A percentile compares a stretch with the other conserved stretches of the same genome.
Conservation (phyloP, 495 filamentous ascomycete genomes). For the Bombardia bombarda region DNA sequence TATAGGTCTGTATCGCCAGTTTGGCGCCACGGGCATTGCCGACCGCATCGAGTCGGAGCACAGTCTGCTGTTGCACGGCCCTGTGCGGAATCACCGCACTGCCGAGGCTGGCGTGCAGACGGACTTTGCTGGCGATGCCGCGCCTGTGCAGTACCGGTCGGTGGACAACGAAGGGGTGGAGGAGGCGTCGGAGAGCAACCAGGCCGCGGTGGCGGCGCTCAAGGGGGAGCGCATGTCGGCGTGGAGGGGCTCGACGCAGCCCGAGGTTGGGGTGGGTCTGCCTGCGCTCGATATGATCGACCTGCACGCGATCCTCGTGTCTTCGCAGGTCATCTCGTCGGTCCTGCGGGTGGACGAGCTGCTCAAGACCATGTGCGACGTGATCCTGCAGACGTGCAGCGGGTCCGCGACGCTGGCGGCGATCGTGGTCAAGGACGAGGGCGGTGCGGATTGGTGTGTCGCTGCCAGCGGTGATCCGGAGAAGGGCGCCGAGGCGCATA, state of each 20-base stretch:
- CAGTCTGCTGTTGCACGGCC: conserved; percentile 61
- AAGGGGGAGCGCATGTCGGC: conserved; percentile 57
- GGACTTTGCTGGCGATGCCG: conserved; percentile 53
- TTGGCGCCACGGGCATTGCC: conserved; percentile 69
- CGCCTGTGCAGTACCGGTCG: conserved; percentile 43
- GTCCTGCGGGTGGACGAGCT: conserved; percentile 79
- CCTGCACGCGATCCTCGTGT: conserved; percentile 76
- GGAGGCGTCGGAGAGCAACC: conserved; percentile 43
- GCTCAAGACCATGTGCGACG: conserved; percentile 81
- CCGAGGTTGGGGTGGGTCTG: conserved; percentile 41
- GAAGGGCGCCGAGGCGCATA: conserved; percentile 52
- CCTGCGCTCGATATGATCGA: conserved; percentile 75
- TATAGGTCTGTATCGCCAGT: conserved; percentile 61
- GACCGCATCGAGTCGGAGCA: conserved; percentile 62
- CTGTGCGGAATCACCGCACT: conserved; percentile 49
- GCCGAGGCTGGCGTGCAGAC: conserved; percentile 73
- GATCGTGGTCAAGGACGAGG: conserved; percentile 46
- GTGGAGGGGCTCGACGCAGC: conserved; percentile 47
- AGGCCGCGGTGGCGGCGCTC: conserved; percentile 38
- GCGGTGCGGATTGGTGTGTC: conserved; percentile 43
- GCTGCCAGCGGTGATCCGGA: conserved; percentile 68
- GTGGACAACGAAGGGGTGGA: conserved; percentile 50
- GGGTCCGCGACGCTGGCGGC: conserved; percentile 68
- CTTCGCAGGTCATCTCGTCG: conserved; percentile 84
- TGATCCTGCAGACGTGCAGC: conserved; percentile 79